These are phyloP conservation scores for Diplodia intermedia DNA, from an alignment of 2,329 filamentous ascomycete species.

Conservation along the genomic window DNA sequence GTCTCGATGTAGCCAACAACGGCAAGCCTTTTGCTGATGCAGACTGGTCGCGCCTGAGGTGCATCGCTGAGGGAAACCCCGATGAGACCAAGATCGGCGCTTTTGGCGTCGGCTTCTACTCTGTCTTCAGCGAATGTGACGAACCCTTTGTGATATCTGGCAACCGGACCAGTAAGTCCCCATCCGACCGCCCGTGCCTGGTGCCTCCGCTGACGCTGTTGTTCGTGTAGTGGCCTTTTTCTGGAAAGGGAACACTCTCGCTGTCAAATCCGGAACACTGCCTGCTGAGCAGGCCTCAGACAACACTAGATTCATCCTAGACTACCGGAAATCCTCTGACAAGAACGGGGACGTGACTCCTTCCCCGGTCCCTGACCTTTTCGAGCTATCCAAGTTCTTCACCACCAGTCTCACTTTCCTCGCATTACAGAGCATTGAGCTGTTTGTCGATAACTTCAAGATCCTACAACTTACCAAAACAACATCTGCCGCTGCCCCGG, in stretches of 20 bases:
- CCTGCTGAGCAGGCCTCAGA: conserved; percentile 69
- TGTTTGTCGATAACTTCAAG: conserved; percentile 88
- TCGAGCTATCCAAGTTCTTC: conserved; percentile 89
- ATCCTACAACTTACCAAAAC: conserved; percentile 83
- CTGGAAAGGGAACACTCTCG: conserved; percentile 98
- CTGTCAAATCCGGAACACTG: conserved; percentile 83
- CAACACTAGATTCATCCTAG: conserved; percentile 90
- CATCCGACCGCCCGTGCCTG: neutral
- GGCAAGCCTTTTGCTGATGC: conserved; percentile 86
- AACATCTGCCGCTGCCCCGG: conserved; percentile 74
- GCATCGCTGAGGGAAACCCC: conserved; percentile 98
- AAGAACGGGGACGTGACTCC: conserved; percentile 36
- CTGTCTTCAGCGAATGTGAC: conserved; percentile 97
- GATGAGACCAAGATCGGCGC: conserved; percentile 99
- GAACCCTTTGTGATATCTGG: conserved; percentile 97
- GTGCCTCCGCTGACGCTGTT: neutral
- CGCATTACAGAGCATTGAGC: conserved; percentile 82
- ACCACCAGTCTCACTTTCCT: conserved; percentile 97
- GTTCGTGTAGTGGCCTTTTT: conserved; percentile 78
- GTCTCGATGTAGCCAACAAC: conserved; percentile 91
- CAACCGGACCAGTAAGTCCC: conserved; percentile 68
- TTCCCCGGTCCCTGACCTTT: conserved; percentile 82
- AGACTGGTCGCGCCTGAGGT: conserved; percentile 91
- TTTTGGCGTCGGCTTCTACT: conserved; percentile 98
- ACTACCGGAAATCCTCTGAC: conserved; percentile 82